Evolutionary conservation across 306 rosid genomes (phyloP).

Genomic region (Echinosophora koreensis): DNA sequence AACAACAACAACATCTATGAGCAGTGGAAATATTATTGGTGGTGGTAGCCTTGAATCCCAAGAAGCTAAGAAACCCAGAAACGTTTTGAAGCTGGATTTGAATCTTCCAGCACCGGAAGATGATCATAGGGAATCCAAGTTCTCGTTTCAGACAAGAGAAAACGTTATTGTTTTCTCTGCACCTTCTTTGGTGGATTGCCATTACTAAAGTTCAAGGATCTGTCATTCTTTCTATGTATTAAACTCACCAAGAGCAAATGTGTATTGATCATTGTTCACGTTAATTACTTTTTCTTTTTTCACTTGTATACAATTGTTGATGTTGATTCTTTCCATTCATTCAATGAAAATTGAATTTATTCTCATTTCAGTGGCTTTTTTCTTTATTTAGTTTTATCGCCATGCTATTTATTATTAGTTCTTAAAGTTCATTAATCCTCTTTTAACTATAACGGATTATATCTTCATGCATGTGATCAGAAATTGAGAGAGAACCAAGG

Average conservation of each 20-base stretch:
- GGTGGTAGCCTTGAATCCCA: slow-evolving; percentile 33
- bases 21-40: slow-evolving; percentile 2
- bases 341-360: slow-evolving; percentile 43
- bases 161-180: slow-evolving; percentile 74
- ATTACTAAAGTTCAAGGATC: slow-evolving; percentile 55
- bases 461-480: no score
- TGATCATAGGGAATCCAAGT: slow-evolving; percentile 55
- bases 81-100: slow-evolving; percentile 69
- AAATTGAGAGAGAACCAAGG: no score
- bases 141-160: slow-evolving; percentile 59
- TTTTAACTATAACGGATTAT: no score
- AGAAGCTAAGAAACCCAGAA: slow-evolving; percentile 57
- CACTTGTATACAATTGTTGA: slow-evolving; percentile 46
- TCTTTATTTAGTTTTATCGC: neutral
- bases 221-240: slow-evolving; percentile 2
- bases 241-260: slow-evolving; percentile 3
- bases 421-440: no score
- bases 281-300: neutral
- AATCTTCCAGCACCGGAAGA: slow-evolving; percentile 89
- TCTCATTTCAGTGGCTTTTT: slow-evolving; percentile 22
- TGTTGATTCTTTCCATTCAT: slow-evolving; percentile 58
- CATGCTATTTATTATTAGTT: neutral
- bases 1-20: neutral
- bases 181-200: slow-evolving; percentile 81
- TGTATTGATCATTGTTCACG: slow-evolving; percentile 39